These are phyloP conservation scores for Exophiala lecanii-corni DNA, from an alignment of 2,329 filamentous ascomycete genomes.

Conservation along the genomic window DNA sequence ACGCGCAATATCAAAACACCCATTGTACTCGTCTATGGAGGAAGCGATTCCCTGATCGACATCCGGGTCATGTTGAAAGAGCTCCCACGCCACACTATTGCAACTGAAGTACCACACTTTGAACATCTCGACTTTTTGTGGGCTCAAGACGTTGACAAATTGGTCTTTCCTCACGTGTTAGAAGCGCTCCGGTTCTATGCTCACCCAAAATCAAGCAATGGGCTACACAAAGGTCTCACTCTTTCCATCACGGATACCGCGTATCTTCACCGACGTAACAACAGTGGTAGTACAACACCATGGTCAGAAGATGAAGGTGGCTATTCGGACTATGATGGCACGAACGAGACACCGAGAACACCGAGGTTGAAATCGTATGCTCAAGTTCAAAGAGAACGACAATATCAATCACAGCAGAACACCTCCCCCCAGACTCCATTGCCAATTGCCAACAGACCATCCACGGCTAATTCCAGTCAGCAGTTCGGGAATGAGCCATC, in stretches of 20 bases:
- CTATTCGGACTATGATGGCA: constrained; percentile 25
- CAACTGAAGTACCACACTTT: constrained; percentile 83
- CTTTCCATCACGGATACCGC: constrained; percentile 23
- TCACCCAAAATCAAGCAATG: constrained; percentile 16
- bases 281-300: constrained; percentile 15
- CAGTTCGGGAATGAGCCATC: no score
- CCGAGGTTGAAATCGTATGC: constrained; percentile 23
- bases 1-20: constrained; percentile 96
- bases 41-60: constrained; percentile 88
- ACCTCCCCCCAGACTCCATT: background rate
- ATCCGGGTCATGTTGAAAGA: constrained; percentile 89
- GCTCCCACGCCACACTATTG: constrained; percentile 76
- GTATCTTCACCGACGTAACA: constrained; percentile 17
- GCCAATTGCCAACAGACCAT: constrained; percentile 1
- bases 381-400: constrained; percentile 23
- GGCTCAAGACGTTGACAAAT: constrained; percentile 75
- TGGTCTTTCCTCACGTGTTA: constrained; percentile 89
- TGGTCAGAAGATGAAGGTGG: constrained; percentile 24
- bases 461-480: constrained; percentile 3
- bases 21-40: constrained; percentile 88
- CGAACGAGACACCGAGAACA: constrained; percentile 17
- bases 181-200: constrained; percentile 72
- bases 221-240: constrained; percentile 19
- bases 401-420: constrained; percentile 11
- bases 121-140: constrained; percentile 97